These are phyloP conservation scores for Coemansia reversa DNA, from an alignment of 192 early-diverging fungal species.

Conservation along the genomic window DNA sequence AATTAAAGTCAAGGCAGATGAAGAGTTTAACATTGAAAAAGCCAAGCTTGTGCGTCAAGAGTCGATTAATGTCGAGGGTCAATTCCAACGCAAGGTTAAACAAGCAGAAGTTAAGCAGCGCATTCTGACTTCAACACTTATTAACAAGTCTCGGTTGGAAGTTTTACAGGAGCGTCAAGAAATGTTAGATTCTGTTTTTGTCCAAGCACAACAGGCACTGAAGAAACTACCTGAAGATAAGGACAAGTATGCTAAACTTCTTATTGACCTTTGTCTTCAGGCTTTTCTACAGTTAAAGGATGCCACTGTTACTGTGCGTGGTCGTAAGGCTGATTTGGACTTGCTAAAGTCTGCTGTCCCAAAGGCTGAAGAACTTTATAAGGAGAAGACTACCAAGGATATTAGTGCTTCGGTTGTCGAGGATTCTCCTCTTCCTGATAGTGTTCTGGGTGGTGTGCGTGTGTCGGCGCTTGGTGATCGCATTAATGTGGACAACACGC, in stretches of 20 bases:
- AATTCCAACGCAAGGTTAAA: constrained; percentile 96
- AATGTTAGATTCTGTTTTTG: constrained; percentile 79
- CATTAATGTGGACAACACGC: constrained; percentile 86
- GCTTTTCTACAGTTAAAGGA: constrained; percentile 89
- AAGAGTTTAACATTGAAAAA: constrained; percentile 99
- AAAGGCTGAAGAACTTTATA: constrained; percentile 55
- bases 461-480: constrained; percentile 72
- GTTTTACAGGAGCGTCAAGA: constrained; percentile 87
- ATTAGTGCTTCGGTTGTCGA: constrained; percentile 47
- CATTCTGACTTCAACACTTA: constrained; percentile 91
- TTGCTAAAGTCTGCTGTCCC: constrained; percentile 61
- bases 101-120: constrained; percentile 94
- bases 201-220: constrained; percentile 66
- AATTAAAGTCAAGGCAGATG: constrained; percentile 99
- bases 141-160: constrained; percentile 94
- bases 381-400: constrained; percentile 55
- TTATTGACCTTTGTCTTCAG: constrained; percentile 69
- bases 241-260: constrained; percentile 63
- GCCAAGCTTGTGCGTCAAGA: constrained; percentile 98
- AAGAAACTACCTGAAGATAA: constrained; percentile 60
- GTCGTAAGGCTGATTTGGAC: constrained; percentile 69
- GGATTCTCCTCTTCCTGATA: constrained; percentile 66
- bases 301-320: constrained; percentile 64
- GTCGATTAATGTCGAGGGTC: constrained; percentile 92
- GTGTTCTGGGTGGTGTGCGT: constrained; percentile 87